Evolutionary conservation across 2,329 filamentous ascomycete genomes (phyloP), one percentile per base, ranked within the genome.

Genomic region (Talaromyces sp.): DNA sequence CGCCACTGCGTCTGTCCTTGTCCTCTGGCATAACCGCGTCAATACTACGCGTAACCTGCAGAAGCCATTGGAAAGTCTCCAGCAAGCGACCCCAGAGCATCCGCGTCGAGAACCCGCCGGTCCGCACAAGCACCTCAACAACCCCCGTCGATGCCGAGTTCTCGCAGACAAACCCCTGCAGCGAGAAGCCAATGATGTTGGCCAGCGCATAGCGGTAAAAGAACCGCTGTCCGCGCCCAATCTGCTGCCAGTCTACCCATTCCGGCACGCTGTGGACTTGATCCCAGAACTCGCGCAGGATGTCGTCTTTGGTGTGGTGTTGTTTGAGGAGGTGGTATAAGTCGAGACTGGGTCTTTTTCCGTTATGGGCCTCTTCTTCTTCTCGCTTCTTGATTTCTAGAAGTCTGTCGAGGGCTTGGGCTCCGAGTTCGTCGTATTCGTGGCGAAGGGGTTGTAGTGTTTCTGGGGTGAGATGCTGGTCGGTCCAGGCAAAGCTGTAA

Each of bases 211-310:
- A 92, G 24, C 88, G 83, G 71, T 90, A 90, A 68, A 91, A 89
- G 1, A 91, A 83, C 65, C 87, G 82, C 70, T 92, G 89, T 0
- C 88, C 89, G 65, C 88, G 81, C 58, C 79, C 78, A 61, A 92
- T 86, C 70, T 91, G 87, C 1, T 82, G 81, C 88, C 88, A 91
- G 69, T 91, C 85, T 9, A 92, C 88, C 88, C 88, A 91, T 0
- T 81, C 77, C 0, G 88, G 89, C 2, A 90, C 74, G 0, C 81
- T 84, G 60, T 85, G 85, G 52, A 87, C 78, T 67, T 90, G 79
- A 1, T 74, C 68, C 89, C 88, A 91, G 21, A 92, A 75, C 58
- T 80, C 65, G 10, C 68, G 65, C 38, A 86, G 73, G 29, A 82
- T 79, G 38, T 81, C 75, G 65, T 91, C 83, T 7, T 77, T 74